Evolutionary conservation across 1,284 basidiomycete genomes (phyloP), one percentile per base, ranked within the genome.

Genomic region (Mycosarcoma maydis): DNA sequence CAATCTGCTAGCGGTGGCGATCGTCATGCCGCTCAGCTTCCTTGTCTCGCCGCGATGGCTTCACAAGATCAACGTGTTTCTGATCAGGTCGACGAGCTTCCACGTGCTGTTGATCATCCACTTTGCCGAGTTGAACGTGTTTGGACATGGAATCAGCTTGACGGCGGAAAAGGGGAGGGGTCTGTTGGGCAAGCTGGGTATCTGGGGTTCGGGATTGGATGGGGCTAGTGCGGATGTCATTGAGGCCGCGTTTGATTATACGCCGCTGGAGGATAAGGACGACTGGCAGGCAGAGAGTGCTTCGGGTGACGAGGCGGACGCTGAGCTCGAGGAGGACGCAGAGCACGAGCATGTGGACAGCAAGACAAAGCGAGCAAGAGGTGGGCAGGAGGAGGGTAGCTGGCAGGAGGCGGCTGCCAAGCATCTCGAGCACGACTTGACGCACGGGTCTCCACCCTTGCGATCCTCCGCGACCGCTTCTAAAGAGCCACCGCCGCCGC

Each of bases 41-140:
- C 47, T 73, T 9, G 49, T 67, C 5, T 59, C 51, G 33, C 75
- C 75, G 10, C 47, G 76, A 5, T 78, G 73, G 67, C 44, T 77
- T 37, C 91, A 93, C 77, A 93, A 93, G 68, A 75, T 82, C 67
- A 83, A 83, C 55, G 53, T 83, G 34, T 66, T 76, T 62, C 73
- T 82, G 69, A 73, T 84, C 69, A 90, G 92, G 74, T 75, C 88
- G 13, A 92, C 92, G 4, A 92, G 89, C 72, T 90, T 94, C 71
- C 94, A 92, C 0, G 86, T 94, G n/a, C 84, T 96, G 34, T 83
- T 96, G 19, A 64, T 85, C 11, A 92, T 96, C 44, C 89, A 92
- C 0, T 83, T 90, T 45, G 93, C 92, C 78, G 92, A 95, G 82
- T 86, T 93, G 19, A 89, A 92, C 23, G 48, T 59, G 13, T 76